These are phyloP conservation scores for Fraxinus cuspidata DNA, from an alignment of 257 asterid genomes.

Conservation along the genomic window DNA sequence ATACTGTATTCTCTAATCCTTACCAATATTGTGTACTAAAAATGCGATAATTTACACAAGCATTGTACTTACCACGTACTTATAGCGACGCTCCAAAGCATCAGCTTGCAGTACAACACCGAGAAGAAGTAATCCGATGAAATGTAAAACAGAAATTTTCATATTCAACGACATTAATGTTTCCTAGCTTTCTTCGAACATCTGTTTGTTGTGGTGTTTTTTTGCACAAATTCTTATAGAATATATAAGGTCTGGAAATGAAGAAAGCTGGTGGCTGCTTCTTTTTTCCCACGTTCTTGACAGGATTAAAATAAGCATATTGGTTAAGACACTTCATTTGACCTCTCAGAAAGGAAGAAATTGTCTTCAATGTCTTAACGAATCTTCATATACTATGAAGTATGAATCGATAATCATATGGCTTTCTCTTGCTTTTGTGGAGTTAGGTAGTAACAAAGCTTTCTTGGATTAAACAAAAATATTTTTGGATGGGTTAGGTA, in stretches of 20 bases:
- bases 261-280: background rate
- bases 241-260: background rate
- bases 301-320: background rate
- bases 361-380: background rate
- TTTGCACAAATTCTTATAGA: background rate
- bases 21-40: background rate
- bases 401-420: background rate
- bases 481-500: background rate
- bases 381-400: background rate
- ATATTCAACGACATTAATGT: slow-evolving; percentile 18
- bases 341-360: background rate
- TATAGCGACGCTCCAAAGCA: slow-evolving; percentile 35
- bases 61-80: slow-evolving; percentile 28
- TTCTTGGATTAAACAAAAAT: background rate
- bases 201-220: background rate
- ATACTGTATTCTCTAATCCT: background rate
- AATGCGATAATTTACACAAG: background rate
- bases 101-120: slow-evolving; percentile 18
- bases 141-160: slow-evolving; percentile 21
- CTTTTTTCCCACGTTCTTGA: background rate
- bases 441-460: background rate
- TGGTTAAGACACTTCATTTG: background rate
- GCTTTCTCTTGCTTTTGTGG: background rate
- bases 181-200: background rate
- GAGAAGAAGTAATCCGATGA: slow-evolving; percentile 23